A percentile compares a stretch with the other conserved stretches of the same genome.
These are phyloP conservation scores for Colletotrichum agaves DNA, from an alignment of 2,329 filamentous ascomycete genomes.

Conservation along the genomic window DNA sequence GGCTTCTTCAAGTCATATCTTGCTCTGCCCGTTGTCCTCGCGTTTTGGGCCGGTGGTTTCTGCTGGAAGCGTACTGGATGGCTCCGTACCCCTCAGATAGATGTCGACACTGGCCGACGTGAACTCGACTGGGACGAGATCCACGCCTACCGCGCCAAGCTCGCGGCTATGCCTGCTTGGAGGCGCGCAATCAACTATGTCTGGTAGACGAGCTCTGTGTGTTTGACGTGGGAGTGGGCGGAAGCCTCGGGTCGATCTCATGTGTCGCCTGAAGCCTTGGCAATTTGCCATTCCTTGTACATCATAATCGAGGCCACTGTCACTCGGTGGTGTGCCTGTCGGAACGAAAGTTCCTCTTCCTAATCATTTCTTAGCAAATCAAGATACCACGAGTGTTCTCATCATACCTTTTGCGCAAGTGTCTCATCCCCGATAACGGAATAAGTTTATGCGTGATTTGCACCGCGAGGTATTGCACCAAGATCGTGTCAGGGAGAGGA, in stretches of 20 bases:
- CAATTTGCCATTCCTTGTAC: constrained; percentile 2
- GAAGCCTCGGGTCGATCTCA: background rate
- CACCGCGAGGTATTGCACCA: no score
- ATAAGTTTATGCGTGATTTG: no score
- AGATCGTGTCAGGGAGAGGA: background rate
- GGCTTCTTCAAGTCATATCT: constrained; percentile 67
- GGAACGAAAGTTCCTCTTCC: background rate
- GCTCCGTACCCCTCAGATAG: constrained; percentile 71
- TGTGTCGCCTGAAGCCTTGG: background rate
- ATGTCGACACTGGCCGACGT: constrained; percentile 73
- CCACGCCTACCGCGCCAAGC: constrained; percentile 62
- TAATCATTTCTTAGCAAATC: constrained; percentile 23
- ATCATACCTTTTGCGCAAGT: background rate
- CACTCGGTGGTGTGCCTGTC: background rate
- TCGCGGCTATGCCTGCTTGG: constrained; percentile 65
- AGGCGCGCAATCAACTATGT: constrained; percentile 41
- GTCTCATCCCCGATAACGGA: background rate
- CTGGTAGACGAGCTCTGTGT: constrained; percentile 1
- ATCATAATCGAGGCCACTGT: background rate
- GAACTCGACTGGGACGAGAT: constrained; percentile 74
- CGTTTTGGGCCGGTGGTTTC: constrained; percentile 67
- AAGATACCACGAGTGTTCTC: constrained; percentile 36
- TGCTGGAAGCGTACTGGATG: constrained; percentile 73
- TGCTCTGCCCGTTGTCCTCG: constrained; percentile 62
- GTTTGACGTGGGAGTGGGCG: background rate